Conservation (phyloP, 768 basidiomycete species). For the Boletus fagicola region DNA sequence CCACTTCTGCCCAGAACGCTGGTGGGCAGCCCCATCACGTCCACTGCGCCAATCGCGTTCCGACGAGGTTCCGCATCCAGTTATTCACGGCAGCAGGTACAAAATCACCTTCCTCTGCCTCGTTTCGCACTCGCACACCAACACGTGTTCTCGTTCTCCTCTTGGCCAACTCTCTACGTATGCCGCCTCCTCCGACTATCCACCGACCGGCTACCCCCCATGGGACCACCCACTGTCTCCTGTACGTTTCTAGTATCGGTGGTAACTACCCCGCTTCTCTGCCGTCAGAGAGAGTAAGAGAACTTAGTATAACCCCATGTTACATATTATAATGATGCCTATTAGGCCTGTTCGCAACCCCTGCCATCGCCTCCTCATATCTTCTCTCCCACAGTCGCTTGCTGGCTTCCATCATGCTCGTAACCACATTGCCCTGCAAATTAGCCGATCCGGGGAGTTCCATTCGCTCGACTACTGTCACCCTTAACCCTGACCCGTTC, state of each 20-base stretch:
- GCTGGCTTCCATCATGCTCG: constrained; percentile 10
- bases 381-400: constrained; percentile 10
- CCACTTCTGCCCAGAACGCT: constrained; percentile 9
- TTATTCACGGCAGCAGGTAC: constrained; percentile 16
- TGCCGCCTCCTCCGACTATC: not conserved
- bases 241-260: not conserved
- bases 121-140: constrained; percentile 1
- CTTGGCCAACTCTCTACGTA: not conserved
- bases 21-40: not conserved
- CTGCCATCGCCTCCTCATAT: not conserved
- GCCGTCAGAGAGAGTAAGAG: not conserved
- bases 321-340: not conserved
- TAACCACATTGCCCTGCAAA: constrained; percentile 6
- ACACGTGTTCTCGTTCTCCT: not conserved
- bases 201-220: not conserved
- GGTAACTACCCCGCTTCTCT: not conserved
- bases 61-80: constrained; percentile 20
- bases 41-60: constrained; percentile 19
- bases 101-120: not conserved
- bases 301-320: not conserved
- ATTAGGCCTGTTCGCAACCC: not conserved
- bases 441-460: constrained; percentile 24
- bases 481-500: constrained; percentile 28
- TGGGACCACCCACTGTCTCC: not conserved
- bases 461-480: constrained; percentile 1